Conservation (phyloP, 83 land plant species). For the Diphasiastrum complanatum region DNA sequence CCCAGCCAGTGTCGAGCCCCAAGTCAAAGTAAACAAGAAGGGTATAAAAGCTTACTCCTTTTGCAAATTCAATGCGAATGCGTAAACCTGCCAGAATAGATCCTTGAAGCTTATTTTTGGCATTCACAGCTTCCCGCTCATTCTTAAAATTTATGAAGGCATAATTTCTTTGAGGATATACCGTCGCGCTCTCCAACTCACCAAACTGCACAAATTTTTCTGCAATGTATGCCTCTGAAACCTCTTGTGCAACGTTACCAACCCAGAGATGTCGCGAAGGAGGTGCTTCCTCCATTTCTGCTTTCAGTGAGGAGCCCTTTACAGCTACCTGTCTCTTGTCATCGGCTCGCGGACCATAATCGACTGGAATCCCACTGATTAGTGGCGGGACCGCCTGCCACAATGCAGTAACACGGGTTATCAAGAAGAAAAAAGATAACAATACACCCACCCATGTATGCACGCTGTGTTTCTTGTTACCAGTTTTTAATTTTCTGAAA, state of each 20-base stretch:
- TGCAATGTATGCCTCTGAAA: conserved; percentile 45
- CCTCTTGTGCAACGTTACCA: conserved; percentile 53
- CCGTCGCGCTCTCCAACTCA: conserved; percentile 46
- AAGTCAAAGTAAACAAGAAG: not conserved
- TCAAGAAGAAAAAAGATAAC: too few species aligned
- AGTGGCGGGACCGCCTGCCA: too few species aligned
- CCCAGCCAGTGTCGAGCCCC: too few species aligned
- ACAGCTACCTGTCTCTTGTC: too few species aligned
- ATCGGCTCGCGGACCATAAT: too few species aligned
- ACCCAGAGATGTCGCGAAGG: conserved; percentile 67
- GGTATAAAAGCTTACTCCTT: conserved; percentile 49
- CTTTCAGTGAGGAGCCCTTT: too few species aligned
- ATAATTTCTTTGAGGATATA: conserved; percentile 52
- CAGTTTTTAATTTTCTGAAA: too few species aligned
- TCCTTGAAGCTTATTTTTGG: conserved; percentile 64
- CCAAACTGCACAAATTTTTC: conserved; percentile 51
- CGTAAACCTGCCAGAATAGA: conserved; percentile 31
- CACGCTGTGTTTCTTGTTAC: too few species aligned
- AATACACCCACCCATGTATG: too few species aligned
- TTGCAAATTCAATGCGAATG: conserved; percentile 71
- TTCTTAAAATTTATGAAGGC: conserved; percentile 68
- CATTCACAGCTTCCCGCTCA: conserved; percentile 55
- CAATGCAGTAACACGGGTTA: too few species aligned
- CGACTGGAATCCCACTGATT: too few species aligned
- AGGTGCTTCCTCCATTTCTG: conserved; percentile 18